Base-by-base conservation (phyloP, 768 basidiomycete species). In the Chiua virens region DNA sequence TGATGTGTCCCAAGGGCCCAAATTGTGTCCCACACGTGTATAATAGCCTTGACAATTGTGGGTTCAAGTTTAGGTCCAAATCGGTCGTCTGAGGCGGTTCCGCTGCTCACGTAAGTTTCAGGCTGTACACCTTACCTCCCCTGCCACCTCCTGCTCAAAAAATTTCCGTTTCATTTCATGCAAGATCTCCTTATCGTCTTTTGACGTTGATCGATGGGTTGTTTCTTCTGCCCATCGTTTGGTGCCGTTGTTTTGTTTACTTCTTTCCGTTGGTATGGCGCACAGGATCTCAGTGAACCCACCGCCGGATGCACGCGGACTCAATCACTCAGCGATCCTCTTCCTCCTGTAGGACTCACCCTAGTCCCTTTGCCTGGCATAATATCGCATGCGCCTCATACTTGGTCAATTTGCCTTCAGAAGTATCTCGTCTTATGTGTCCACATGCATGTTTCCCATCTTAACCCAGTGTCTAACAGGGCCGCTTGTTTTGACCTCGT, bases 401-500 rank as follows among this genome's bases (percentile, higher is more conserved):
- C 36, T 42, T 45, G 13, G 48, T 53, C 41, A 44, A 57, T 59
- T 56, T 38, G 9, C 50, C 45, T 50, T 54, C 52, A 49, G 39
- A 55, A 42, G 53, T 38, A 54, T 56, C 57, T 43, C 56, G 40
- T 58, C 44, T 54, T 49, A 52, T 41, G 39, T 23, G 14, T 38
- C 48, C 48, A 42, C 47, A 53, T 50, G 43, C 53, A 49, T 43
- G 40, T 56, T 69, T 57, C 50, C 58, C 65, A 61, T 58, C 58
- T 56, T 56, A 54, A 61, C 56, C 36, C 53, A 53, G 54, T 47
- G 41, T 42, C 59, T 67, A 45, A 53, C 59, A 67, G 62, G 61
- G 61, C 67, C 65, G 69, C 57, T 63, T 67, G 58, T 63, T 68
- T 57, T 43, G 55, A 59, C 68, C 68, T 61, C 68, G 68, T 69